Base-by-base conservation (phyloP, 2,329 filamentous ascomycete genomes). In the Verticillium dahliae region DNA sequence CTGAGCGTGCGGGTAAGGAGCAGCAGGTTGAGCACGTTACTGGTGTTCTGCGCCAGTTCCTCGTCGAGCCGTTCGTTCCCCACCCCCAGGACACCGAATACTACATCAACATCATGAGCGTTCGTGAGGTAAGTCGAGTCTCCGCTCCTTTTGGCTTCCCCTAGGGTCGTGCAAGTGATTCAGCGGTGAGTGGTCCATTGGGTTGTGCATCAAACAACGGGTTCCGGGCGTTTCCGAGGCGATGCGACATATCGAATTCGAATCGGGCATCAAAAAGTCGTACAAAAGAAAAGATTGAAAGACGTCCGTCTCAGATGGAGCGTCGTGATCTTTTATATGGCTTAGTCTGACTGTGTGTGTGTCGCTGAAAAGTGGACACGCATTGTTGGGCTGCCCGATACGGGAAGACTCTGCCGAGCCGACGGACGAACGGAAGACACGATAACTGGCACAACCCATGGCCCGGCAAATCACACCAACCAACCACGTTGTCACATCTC, bases 31-130 rank as follows among this genome's bases (percentile, higher is more conserved):
- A 99, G 88, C 90, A 90, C 71, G 89, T 92, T 69, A 86, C 90
- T 67, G 95, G 95, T 76, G 86, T 90, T 67, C 85, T 99, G 76
- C 89, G 93, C 77, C 91, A 96, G 73, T 99, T 99, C 85, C 85
- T 99, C 68, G 93, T 99, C 70, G 95, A 99, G 87, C 95, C 95
- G 59, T 98, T 99, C 74, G 93, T 98, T 66, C 95, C 94, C 72
- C 95, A 99, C 80, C 90, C 93, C 67, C 86, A 92, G 72, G 90
- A 92, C 77, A 97, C 94, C 67, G 95, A 99, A 81, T 98, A 98
- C 84, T 99, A 99, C 82, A 97, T 99, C 84, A 97, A 97, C 88
- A 99, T 99, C 84, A 95, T 97, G 87, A 98, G 95, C 66, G 93
- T 97, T 74, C 91, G 95, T 84, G 95, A 98, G 89, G 95, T 98